Evolutionary conservation across 2,329 filamentous ascomycete genomes (phyloP).

Genomic region (Phialocephala sp.): DNA sequence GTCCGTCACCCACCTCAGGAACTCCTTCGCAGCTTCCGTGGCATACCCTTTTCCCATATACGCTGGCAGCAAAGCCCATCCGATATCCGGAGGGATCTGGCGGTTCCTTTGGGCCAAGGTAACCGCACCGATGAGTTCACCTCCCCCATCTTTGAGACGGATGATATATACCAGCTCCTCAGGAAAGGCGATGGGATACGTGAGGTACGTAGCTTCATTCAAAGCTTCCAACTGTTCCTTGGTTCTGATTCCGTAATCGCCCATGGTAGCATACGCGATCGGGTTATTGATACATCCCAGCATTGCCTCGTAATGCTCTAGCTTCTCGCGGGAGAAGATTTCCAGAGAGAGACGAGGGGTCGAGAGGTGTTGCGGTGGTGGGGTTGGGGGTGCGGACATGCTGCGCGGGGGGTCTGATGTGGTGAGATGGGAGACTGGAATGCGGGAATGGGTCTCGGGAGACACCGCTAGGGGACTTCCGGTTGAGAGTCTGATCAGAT

Average conservation of each 20-base stretch:
- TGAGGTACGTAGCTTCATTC: neutral
- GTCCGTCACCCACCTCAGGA: slow-evolving; percentile 31
- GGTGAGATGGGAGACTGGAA: neutral
- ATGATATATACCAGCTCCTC: neutral
- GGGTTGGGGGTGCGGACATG: neutral
- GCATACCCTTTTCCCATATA: slow-evolving; percentile 40
- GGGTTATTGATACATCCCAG: slow-evolving; percentile 3
- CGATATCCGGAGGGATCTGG: slow-evolving; percentile 35
- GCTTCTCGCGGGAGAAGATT: slow-evolving; percentile 1
- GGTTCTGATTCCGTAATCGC: slow-evolving; percentile 11
- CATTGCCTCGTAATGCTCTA: neutral
- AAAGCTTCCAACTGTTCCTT: neutral
- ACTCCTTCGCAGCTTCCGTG: slow-evolving; percentile 34
- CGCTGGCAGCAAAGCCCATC: slow-evolving; percentile 36
- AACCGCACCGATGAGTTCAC: slow-evolving; percentile 2
- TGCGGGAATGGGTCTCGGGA: neutral
- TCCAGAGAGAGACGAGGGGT: slow-evolving; percentile 3
- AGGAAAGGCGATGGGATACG: neutral
- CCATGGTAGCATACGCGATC: neutral
- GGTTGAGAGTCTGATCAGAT: too few species aligned
- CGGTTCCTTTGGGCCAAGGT: slow-evolving; percentile 10
- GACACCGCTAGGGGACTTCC: too few species aligned
- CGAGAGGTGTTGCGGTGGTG: neutral
- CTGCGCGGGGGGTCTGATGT: neutral
- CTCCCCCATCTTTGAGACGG: neutral